Evolutionary conservation across 192 early-diverging fungal genomes (phyloP).

Genomic region (Jimgerdemannia lactiflua): DNA sequence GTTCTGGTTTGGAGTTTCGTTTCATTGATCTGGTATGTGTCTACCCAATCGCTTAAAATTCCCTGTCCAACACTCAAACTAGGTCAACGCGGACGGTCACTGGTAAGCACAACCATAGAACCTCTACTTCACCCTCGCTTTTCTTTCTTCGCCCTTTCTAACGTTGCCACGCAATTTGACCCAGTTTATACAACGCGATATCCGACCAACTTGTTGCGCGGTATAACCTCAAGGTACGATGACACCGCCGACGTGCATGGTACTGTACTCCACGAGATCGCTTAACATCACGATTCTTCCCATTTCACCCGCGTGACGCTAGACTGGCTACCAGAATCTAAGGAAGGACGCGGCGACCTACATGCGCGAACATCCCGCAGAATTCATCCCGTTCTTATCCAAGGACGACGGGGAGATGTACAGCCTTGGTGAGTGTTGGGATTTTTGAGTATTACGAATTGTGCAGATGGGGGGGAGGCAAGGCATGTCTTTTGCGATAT

Average conservation of each 20-base stretch:
- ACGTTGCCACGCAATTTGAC: too few species aligned
- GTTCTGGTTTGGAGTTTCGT: too few species aligned
- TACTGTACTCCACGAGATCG: too few species aligned
- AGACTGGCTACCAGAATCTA: constrained; percentile 58
- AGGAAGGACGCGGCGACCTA: constrained; percentile 72
- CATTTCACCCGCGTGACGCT: not conserved
- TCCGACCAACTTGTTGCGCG: constrained; percentile 71
- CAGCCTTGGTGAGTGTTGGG: constrained; percentile 35
- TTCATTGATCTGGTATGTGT: too few species aligned
- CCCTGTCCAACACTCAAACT: not conserved
- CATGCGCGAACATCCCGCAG: constrained; percentile 77
- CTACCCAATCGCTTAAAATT: too few species aligned
- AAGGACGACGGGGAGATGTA: constrained; percentile 81
- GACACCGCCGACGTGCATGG: too few species aligned
- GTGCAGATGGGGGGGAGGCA: too few species aligned
- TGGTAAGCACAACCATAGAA: constrained; percentile 49
- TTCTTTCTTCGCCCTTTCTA: too few species aligned
- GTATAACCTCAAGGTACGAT: constrained; percentile 40
- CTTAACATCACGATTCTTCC: not conserved
- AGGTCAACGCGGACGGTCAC: constrained; percentile 88
- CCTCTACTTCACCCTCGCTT: too few species aligned
- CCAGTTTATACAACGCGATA: constrained; percentile 82
- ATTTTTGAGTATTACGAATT: not conserved
- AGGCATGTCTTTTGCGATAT: too few species aligned
- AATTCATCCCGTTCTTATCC: constrained; percentile 88